These are phyloP conservation scores for Botryosphaeria agaves DNA, from an alignment of 2,329 filamentous ascomycete genomes.

Conservation along the genomic window DNA sequence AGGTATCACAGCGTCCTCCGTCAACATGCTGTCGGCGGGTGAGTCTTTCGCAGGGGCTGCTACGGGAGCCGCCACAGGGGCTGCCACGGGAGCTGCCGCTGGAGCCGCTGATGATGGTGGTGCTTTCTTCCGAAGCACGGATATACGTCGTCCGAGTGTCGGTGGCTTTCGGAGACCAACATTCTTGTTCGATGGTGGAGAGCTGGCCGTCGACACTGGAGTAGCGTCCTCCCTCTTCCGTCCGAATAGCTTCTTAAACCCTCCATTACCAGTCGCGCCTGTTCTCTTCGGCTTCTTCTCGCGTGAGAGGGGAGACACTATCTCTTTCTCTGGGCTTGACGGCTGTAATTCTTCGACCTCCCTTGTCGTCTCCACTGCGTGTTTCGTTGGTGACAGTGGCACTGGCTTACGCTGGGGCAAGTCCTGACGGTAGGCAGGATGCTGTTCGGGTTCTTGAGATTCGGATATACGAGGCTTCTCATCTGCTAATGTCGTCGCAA, in stretches of 20 bases:
- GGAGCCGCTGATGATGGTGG: slow-evolving; percentile 3
- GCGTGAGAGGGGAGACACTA: slow-evolving; percentile 8
- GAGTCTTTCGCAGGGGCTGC: too few species aligned
- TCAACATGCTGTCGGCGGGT: too few species aligned
- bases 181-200: slow-evolving; percentile 11
- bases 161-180: neutral
- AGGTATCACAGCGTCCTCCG: too few species aligned
- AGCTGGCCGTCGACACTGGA: slow-evolving; percentile 32
- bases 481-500: too few species aligned
- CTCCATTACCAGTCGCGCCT: slow-evolving; percentile 24
- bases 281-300: slow-evolving; percentile 28
- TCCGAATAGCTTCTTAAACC: slow-evolving; percentile 48
- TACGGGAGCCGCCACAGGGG: too few species aligned
- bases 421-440: slow-evolving; percentile 23
- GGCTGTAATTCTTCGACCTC: slow-evolving; percentile 7
- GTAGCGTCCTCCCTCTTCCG: slow-evolving; percentile 39
- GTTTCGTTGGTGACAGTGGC: slow-evolving; percentile 4
- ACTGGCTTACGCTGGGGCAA: slow-evolving; percentile 14
- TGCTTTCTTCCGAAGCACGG: slow-evolving; percentile 21
- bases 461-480: too few species aligned
- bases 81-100: slow-evolving; percentile 3
- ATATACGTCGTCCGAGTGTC: slow-evolving; percentile 20
- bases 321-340: slow-evolving; percentile 16
- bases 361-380: slow-evolving; percentile 8
- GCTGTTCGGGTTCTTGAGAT: too few species aligned